Conservation (phyloP, 176 grass and related monocot species). For the Eleusine indica region DNA sequence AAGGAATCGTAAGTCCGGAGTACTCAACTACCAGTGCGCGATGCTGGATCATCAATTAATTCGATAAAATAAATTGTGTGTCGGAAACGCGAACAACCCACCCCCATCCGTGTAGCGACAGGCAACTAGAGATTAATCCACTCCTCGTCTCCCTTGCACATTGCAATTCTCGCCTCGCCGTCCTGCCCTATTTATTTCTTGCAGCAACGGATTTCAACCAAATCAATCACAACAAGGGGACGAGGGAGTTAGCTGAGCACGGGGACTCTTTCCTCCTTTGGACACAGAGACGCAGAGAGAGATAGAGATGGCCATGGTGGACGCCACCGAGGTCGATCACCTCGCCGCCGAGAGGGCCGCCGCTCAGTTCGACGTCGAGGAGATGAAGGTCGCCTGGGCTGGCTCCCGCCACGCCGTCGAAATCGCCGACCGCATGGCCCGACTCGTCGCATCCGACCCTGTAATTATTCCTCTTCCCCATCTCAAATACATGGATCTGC, state of each 20-base stretch:
- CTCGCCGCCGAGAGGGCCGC: slow-evolving; percentile 68
- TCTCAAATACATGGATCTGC: background rate
- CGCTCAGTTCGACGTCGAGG: slow-evolving; percentile 76
- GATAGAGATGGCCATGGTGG: slow-evolving; percentile 41
- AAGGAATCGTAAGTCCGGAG: no score
- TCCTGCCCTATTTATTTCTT: background rate
- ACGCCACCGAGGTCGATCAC: slow-evolving; percentile 52
- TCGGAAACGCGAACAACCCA: no score
- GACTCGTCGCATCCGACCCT: slow-evolving; percentile 87
- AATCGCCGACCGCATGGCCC: slow-evolving; percentile 81
- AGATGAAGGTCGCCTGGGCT: slow-evolving; percentile 94
- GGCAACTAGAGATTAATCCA: no score
- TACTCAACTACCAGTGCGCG: no score
- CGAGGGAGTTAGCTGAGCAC: background rate
- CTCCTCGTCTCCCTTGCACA: background rate
- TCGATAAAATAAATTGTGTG: no score
- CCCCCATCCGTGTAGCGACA: background rate
- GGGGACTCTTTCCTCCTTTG: no score
- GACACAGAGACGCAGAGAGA: no score
- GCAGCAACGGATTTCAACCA: background rate
- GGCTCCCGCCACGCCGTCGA: slow-evolving; percentile 86
- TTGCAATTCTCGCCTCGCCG: background rate
- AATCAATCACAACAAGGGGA: background rate
- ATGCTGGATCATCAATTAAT: no score
- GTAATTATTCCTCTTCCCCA: slow-evolving; percentile 25